A percentile compares a stretch with the other conserved stretches of the same genome.
Conservation (phyloP, 768 basidiomycete genomes). For the Mycena indigotica region DNA sequence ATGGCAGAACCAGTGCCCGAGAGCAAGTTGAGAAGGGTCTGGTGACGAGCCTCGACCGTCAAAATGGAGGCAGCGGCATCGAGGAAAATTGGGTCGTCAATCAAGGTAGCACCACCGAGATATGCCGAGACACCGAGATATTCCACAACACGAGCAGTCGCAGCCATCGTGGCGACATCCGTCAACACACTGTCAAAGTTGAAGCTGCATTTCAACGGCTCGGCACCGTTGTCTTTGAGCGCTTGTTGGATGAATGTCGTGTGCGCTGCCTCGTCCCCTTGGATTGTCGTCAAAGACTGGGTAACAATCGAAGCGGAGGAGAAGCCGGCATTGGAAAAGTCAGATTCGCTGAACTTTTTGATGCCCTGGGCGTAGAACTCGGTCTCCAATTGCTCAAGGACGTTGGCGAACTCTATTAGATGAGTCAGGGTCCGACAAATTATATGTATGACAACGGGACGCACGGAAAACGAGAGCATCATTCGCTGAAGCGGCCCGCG, state of each 20-base stretch:
- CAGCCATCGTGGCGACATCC: conserved; percentile 70
- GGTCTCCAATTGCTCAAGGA: conserved; percentile 74
- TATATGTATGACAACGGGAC: conserved; percentile 31
- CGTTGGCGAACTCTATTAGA: conserved; percentile 73
- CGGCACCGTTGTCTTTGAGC: conserved; percentile 55
- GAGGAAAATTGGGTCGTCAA: conserved; percentile 62
- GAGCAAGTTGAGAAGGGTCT: conserved; percentile 74
- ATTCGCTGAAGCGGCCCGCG: conserved; percentile 38
- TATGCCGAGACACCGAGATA: conserved; percentile 76
- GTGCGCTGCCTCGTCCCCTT: conserved; percentile 34
- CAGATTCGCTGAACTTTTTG: conserved; percentile 59
- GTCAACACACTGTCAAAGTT: conserved; percentile 64
- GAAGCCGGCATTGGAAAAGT: conserved; percentile 71
- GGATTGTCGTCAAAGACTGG: conserved; percentile 62
- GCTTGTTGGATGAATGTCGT: conserved; percentile 26
- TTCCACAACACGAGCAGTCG: conserved; percentile 75
- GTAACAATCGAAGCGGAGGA: conserved; percentile 52
- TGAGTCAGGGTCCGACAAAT: conserved; percentile 1
- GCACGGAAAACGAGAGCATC: conserved; percentile 64
- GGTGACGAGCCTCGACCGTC: conserved; percentile 83
- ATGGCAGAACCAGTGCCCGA: conserved; percentile 58
- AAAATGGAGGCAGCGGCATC: conserved; percentile 72
- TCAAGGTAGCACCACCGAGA: conserved; percentile 68
- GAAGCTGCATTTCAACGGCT: conserved; percentile 66
- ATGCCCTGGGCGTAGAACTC: conserved; percentile 70